Base-by-base conservation (phyloP, 2,329 filamentous ascomycete species). In the Talaromyces sp. region DNA sequence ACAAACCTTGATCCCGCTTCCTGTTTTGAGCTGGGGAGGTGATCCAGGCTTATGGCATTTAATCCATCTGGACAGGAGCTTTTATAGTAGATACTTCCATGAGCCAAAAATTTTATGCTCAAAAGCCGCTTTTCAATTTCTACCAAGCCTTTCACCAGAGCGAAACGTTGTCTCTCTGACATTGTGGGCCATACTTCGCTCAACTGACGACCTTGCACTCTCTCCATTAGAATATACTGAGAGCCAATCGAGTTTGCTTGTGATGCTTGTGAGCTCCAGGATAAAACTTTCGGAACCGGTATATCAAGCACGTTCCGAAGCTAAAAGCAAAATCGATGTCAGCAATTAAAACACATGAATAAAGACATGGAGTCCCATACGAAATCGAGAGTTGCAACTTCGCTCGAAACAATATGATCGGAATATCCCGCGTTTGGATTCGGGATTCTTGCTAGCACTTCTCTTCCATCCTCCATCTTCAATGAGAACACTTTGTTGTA, bases 161-260 rank as follows among this genome's bases (percentile, higher is more conserved):
- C 41, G 45, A 64, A 65, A 19, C 51, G 61, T 52, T 67, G 60
- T 35, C 40, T 40, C 50, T 63, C 57, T 17, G 62, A 60, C 59
- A 67, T 63, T 10, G 17, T 45, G 10, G 41, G 35, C 64, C 62
- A 66, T 17, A 62, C 58, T 17, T 63, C 41, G 28, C 53, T 63
- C 5, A 65, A 28, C 28, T 63, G 63, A 22, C 36, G 53, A 15
- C 63, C 65, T 52, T 57, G 3, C 1, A 62, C 59, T 40, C 58
- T 63, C 43, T 66, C 60, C 60, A 67, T 65, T 2, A 67, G 36
- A n/a, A 65, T 67, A 51, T 65, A 67, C 28, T 65, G 63, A 13
- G 64, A 53, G 22, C 61, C 62, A 35, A 65, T 61, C 7, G 56
- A 56, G 54, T 63, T 64, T 31, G 31, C 8, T 25, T 54, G 46